phyloP scores from a whole-genome alignment of 2,329 filamentous ascomycete genomes.

The Neobulgaria alba region DNA sequence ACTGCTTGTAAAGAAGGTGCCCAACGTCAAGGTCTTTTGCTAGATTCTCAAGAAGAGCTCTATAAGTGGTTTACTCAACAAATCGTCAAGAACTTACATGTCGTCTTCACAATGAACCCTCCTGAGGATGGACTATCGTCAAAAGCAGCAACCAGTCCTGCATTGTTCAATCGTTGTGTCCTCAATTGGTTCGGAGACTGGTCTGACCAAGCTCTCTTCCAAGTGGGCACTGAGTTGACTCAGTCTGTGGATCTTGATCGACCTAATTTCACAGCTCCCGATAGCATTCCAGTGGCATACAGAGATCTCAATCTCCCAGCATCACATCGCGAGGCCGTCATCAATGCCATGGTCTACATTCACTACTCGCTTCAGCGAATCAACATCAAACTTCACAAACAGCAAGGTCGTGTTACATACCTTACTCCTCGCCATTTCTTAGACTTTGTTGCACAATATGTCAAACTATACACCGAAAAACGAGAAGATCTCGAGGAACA shows the following conservation, averaged over 20 bases:
- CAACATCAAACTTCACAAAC: conserved; percentile 79
- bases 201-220: conserved; percentile 98
- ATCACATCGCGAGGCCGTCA: conserved; percentile 80
- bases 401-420: conserved; percentile 87
- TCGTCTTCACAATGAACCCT: conserved; percentile 99
- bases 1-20: conserved; percentile 98
- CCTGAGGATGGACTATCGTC: conserved; percentile 90
- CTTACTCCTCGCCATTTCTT: conserved; percentile 95
- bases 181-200: conserved; percentile 99
- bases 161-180: conserved; percentile 98
- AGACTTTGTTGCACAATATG: conserved; percentile 96
- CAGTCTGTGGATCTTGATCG: conserved; percentile 94
- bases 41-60: conserved; percentile 97
- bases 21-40: conserved; percentile 85
- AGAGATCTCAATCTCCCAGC: conserved; percentile 76
- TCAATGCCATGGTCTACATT: conserved; percentile 98
- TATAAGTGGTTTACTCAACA: conserved; percentile 99
- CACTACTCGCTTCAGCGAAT: conserved; percentile 90
- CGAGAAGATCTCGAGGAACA: conserved; percentile 97
- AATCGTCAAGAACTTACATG: conserved; percentile 97
- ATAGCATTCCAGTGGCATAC: conserved; percentile 89
- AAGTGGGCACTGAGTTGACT: conserved; percentile 91
- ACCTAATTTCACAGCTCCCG: conserved; percentile 73
- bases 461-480: conserved; percentile 96
- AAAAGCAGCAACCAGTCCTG: conserved; percentile 94